Conservation (phyloP, 2,329 filamentous ascomycete species). For the Botrytis cinerea region DNA sequence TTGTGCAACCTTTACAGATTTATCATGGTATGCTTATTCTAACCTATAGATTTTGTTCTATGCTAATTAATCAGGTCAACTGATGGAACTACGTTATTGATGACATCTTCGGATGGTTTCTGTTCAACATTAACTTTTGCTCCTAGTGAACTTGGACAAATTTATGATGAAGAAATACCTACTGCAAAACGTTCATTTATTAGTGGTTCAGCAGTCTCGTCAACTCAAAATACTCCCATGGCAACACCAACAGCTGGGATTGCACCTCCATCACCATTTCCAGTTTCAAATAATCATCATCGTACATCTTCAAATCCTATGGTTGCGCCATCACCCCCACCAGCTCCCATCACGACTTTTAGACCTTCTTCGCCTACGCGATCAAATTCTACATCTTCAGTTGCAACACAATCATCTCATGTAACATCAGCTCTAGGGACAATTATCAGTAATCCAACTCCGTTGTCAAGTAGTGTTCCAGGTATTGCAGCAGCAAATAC, state of each 20-base stretch:
- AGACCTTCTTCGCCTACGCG: slow-evolving; percentile 77
- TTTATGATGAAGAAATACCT: slow-evolving; percentile 69
- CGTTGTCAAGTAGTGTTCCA: slow-evolving; percentile 76
- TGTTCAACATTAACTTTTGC: slow-evolving; percentile 88
- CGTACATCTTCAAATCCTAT: slow-evolving; percentile 57
- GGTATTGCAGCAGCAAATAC: slow-evolving; percentile 69
- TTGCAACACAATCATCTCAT: slow-evolving; percentile 64
- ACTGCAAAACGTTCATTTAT: slow-evolving; percentile 48
- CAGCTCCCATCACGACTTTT: slow-evolving; percentile 52
- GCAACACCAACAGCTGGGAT: slow-evolving; percentile 67
- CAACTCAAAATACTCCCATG: slow-evolving; percentile 67
- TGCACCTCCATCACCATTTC: slow-evolving; percentile 61
- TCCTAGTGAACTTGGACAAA: slow-evolving; percentile 79
- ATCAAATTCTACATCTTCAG: slow-evolving; percentile 82
- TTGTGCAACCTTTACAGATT: slow-evolving; percentile 94
- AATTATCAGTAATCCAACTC: slow-evolving; percentile 74
- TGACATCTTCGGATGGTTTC: slow-evolving; percentile 98
- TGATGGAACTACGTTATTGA: slow-evolving; percentile 77
- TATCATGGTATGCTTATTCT: slow-evolving; percentile 76
- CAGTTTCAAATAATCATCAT: slow-evolving; percentile 52
- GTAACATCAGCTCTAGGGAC: slow-evolving; percentile 43
- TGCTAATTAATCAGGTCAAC: slow-evolving; percentile 58
- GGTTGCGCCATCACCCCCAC: slow-evolving; percentile 60
- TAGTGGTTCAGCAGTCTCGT: slow-evolving; percentile 47
- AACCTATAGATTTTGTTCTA: neutral